phyloP scores from a whole-genome alignment of 2,329 filamentous ascomycete genomes.

The Ophiostoma perfectum region DNA sequence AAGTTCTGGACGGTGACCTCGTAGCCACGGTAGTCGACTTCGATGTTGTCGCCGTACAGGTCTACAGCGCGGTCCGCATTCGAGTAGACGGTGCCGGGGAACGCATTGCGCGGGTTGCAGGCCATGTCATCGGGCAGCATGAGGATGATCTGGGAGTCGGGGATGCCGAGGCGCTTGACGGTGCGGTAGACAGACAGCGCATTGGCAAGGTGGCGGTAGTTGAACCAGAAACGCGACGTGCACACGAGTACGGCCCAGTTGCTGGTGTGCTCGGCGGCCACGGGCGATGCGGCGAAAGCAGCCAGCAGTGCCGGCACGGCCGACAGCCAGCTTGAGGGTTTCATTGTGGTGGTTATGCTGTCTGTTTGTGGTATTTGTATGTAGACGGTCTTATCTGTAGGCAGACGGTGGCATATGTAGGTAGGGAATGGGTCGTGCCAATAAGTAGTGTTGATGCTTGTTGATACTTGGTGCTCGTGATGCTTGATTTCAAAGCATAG shows the following conservation, averaged over 20 bases:
- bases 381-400: too few relatives aligned
- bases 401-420: too few relatives aligned
- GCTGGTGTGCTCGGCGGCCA: slow-evolving; percentile 74
- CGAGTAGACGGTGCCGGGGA: slow-evolving; percentile 96
- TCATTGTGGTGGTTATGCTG: slow-evolving; percentile 39
- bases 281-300: slow-evolving; percentile 44
- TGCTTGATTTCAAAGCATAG: slow-evolving; percentile 10
- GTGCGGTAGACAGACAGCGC: slow-evolving; percentile 96
- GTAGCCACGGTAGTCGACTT: slow-evolving; percentile 96
- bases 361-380: neutral
- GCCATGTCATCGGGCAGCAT: slow-evolving; percentile 99
- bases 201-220: slow-evolving; percentile 97
- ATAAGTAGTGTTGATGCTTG: neutral
- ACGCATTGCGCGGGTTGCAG: slow-evolving; percentile 96
- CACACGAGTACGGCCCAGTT: slow-evolving; percentile 99
- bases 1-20: slow-evolving; percentile 99
- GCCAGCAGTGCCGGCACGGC: slow-evolving; percentile 38
- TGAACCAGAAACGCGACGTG: slow-evolving; percentile 99
- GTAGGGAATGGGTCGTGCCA: too few relatives aligned
- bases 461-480: neutral
- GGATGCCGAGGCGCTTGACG: slow-evolving; percentile 94
- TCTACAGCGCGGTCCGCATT: slow-evolving; percentile 95
- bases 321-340: slow-evolving; percentile 40
- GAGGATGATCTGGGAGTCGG: slow-evolving; percentile 97
- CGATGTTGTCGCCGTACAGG: slow-evolving; percentile 96